Evolutionary conservation across 805 yeast species (phyloP).

Genomic region (Yarrowia phangngaensis): DNA sequence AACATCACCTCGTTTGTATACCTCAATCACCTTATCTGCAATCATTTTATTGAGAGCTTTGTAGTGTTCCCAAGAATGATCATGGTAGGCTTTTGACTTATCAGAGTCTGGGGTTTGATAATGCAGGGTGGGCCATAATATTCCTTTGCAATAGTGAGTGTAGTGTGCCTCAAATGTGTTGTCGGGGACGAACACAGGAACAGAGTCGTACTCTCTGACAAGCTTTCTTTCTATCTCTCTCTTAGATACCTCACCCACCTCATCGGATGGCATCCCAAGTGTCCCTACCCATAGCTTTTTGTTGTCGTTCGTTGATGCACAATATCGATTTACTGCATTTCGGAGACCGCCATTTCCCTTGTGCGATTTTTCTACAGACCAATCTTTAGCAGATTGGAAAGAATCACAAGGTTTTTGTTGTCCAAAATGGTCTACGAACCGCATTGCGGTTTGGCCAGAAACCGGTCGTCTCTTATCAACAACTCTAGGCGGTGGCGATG

Average conservation of each 20-base stretch:
- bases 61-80: slow-evolving; percentile 88
- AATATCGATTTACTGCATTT: slow-evolving; percentile 71
- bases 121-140: slow-evolving; percentile 91
- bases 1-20: slow-evolving; percentile 69
- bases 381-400: slow-evolving; percentile 53
- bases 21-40: slow-evolving; percentile 68
- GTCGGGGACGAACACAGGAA: slow-evolving; percentile 72
- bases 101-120: slow-evolving; percentile 96
- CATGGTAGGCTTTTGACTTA: slow-evolving; percentile 89
- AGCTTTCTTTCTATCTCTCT: slow-evolving; percentile 51
- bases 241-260: slow-evolving; percentile 56
- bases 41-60: slow-evolving; percentile 67
- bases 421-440: slow-evolving; percentile 21
- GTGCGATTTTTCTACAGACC: slow-evolving; percentile 64
- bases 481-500: slow-evolving; percentile 11
- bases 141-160: slow-evolving; percentile 85
- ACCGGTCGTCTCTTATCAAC: slow-evolving; percentile 8
- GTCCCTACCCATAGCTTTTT: slow-evolving; percentile 80
- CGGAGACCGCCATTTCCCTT: slow-evolving; percentile 86
- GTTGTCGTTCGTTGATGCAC: slow-evolving; percentile 38
- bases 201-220: slow-evolving; percentile 49
- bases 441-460: slow-evolving; percentile 17
- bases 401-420: slow-evolving; percentile 32
- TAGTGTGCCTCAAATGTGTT: slow-evolving; percentile 85
- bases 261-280: slow-evolving; percentile 85